A percentile compares a stretch with the other conserved stretches of the same genome.
These are phyloP conservation scores for Geotrichum macrosporum DNA, from an alignment of 1,139 yeast genomes.

Conservation along the genomic window DNA sequence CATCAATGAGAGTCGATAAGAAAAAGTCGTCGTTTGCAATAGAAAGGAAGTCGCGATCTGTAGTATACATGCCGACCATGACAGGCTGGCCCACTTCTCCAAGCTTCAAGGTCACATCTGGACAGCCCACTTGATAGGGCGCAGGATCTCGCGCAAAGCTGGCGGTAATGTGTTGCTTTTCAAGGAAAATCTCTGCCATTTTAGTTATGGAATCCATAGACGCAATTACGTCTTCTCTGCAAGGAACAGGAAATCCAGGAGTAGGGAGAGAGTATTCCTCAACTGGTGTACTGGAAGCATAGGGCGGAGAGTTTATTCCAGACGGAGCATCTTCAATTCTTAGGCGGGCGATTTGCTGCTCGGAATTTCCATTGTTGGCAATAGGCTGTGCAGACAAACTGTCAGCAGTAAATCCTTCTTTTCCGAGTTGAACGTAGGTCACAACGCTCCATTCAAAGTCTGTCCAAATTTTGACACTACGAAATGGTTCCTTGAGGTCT, in stretches of 20 bases:
- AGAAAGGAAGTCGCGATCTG: conserved; percentile 14
- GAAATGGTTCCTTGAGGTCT: conserved; percentile 10
- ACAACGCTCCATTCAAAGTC: conserved; percentile 12
- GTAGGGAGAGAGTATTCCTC: neutral
- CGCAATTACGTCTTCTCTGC: conserved; percentile 18
- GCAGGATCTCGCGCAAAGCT: conserved; percentile 19
- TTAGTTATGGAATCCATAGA: conserved; percentile 18
- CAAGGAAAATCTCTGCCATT: conserved; percentile 21
- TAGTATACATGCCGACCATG: conserved; percentile 23
- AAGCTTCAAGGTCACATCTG: conserved; percentile 20
- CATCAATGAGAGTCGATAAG: conserved; percentile 3
- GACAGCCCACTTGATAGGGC: conserved; percentile 18
- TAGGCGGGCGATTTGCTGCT: neutral
- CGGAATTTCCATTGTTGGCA: neutral
- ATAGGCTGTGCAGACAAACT: neutral
- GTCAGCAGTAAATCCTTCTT: conserved; percentile 6
- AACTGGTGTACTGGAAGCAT: neutral
- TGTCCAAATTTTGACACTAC: conserved; percentile 8
- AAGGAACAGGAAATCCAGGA: conserved; percentile 9
- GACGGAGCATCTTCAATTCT: neutral
- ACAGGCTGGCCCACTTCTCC: conserved; percentile 19
- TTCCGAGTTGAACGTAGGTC: conserved; percentile 12
- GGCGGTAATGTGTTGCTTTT: conserved; percentile 21
- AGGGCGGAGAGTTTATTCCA: neutral
- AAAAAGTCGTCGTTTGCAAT: conserved; percentile 21